Evolutionary conservation across 2,329 filamentous ascomycete genomes (phyloP), one percentile per base, ranked within the genome.

Genomic region (Epicoccum sorghinum): DNA sequence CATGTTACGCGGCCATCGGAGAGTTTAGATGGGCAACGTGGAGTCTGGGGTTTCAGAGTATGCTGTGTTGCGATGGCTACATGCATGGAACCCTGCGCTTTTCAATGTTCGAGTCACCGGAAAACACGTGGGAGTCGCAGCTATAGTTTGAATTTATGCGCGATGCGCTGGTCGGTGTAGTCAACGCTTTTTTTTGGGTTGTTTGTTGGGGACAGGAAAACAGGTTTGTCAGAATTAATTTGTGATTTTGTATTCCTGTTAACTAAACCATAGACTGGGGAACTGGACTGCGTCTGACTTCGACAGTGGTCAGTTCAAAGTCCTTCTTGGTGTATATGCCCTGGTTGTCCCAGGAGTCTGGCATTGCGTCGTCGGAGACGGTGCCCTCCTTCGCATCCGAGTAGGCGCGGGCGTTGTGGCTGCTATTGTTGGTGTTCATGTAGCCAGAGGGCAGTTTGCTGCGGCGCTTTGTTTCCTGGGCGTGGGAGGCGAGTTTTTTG

Each of bases 241-340:
- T 3, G 12, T 30, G 29, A 30, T 30, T 7, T 12, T 30, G 29
- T 7, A 33, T 46, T 50, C 14, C 24, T 14, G 14, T 18, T 47
- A 50, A 38, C 46, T 55, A 55, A 14, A 55, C 52, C 46, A 55
- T 50, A 24, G 46, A 55, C 25, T 50, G 52, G 18, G 18, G 18
- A 18, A 18, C 18, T 8, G 46, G 46, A 39, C 32, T 47, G 37
- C 46, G 46, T 38, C 27, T 45, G 29, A 38, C 48, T 40, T 66
- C 62, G 44, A 67, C 52, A 1, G 52, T 62, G 7, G 62, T 66
- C 39, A 67, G 32, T 39, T 67, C 65, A 32, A 67, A 67, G 14
- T 67, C 65, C 14, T 52, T 59, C 24, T 64, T 66, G n/a, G 61
- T 61, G 38, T 60, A 66, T 38, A 67, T 67, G 14, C 65, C 65